Evolutionary conservation across 2,329 filamentous ascomycete species (phyloP).

Genomic region (Tolypocladium pustulatum): DNA sequence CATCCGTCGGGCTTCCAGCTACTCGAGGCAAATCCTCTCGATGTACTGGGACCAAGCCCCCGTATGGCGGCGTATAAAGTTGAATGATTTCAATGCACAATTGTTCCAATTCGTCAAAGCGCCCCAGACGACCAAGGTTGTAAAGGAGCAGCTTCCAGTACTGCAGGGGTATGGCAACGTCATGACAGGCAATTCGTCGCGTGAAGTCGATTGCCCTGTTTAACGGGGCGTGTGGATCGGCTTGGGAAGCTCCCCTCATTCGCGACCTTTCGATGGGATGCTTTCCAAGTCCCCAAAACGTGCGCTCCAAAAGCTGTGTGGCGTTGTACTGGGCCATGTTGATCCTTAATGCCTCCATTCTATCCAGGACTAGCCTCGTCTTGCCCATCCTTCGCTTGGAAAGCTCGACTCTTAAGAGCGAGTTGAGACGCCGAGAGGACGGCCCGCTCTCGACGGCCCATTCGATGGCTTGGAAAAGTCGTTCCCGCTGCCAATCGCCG

Average conservation of each 20-base stretch:
- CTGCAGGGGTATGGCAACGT: slow-evolving; percentile 22
- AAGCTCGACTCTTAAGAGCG: slow-evolving; percentile 8
- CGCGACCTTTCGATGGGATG: slow-evolving; percentile 10
- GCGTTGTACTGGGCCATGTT: slow-evolving; percentile 17
- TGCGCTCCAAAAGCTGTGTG: slow-evolving; percentile 11
- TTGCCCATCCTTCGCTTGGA: slow-evolving; percentile 8
- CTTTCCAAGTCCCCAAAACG: slow-evolving; percentile 16
- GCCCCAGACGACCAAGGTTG: slow-evolving; percentile 31
- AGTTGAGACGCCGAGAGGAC: slow-evolving; percentile 14
- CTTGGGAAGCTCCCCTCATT: not conserved
- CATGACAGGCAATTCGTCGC: slow-evolving; percentile 17
- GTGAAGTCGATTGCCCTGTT: slow-evolving; percentile 19
- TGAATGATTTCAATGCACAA: slow-evolving; percentile 32
- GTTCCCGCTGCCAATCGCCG: slow-evolving; percentile 28
- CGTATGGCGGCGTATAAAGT: slow-evolving; percentile 20
- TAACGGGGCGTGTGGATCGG: slow-evolving; percentile 8
- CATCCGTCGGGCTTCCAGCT: not conserved
- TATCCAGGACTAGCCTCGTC: slow-evolving; percentile 17
- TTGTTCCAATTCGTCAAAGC: slow-evolving; percentile 33
- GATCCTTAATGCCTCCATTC: slow-evolving; percentile 20
- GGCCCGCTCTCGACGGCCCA: slow-evolving; percentile 9
- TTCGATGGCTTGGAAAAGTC: slow-evolving; percentile 33
- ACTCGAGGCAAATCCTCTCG: slow-evolving; percentile 27
- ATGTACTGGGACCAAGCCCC: slow-evolving; percentile 31
- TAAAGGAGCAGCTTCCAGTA: slow-evolving; percentile 34